These are phyloP conservation scores for Falciphora oryzae DNA, from an alignment of 2,329 filamentous ascomycete genomes.

Conservation along the genomic window DNA sequence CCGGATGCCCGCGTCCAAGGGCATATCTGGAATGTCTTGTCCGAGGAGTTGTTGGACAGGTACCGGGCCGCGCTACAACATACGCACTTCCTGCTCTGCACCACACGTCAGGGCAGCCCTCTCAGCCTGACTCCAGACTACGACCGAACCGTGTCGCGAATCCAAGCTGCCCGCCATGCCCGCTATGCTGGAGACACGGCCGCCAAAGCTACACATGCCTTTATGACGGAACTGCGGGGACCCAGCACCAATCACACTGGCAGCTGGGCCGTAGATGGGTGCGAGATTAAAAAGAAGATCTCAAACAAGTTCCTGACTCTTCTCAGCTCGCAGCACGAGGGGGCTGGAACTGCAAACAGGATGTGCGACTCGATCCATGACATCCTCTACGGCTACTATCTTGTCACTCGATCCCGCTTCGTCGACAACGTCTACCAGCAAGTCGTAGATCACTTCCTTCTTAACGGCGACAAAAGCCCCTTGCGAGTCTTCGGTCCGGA, in stretches of 20 bases:
- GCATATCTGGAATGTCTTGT: constrained; percentile 37
- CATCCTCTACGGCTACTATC: constrained; percentile 55
- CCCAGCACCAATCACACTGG: no score
- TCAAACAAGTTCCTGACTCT: no score
- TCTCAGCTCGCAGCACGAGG: no score
- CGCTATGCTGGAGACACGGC: no score
- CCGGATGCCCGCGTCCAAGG: constrained; percentile 33
- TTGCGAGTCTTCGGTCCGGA: constrained; percentile 45
- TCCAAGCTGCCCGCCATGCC: neutral
- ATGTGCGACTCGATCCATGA: constrained; percentile 48
- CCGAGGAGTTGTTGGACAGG: constrained; percentile 30
- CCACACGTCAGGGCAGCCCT: constrained; percentile 40
- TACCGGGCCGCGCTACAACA: constrained; percentile 45
- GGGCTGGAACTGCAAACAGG: no score
- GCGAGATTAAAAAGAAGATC: no score
- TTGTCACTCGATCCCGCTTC: constrained; percentile 53
- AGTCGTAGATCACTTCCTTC: constrained; percentile 48
- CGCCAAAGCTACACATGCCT: no score
- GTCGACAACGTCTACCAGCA: constrained; percentile 54
- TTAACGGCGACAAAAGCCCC: constrained; percentile 43
- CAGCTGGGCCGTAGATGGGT: no score
- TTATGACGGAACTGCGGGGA: no score
- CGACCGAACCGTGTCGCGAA: neutral
- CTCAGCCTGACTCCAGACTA: constrained; percentile 50
- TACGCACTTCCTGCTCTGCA: constrained; percentile 42